Conservation (phyloP, 768 basidiomycete species). For the Hebeloma cylindrosporum region DNA sequence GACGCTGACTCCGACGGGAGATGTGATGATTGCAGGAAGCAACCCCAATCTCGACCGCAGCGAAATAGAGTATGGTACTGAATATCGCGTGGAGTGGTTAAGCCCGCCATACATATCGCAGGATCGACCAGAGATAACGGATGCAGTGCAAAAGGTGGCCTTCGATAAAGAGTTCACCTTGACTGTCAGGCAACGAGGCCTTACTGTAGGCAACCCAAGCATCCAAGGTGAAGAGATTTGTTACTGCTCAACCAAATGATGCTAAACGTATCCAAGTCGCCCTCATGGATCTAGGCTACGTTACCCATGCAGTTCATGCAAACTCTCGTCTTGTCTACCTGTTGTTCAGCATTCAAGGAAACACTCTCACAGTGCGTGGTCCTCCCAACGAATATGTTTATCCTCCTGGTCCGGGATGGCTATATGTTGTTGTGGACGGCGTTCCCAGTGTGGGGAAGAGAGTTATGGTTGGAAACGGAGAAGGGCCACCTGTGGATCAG, state of each 20-base stretch:
- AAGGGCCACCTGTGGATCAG: conserved; percentile 56
- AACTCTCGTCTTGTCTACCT: conserved; percentile 79
- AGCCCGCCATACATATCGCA: conserved; percentile 76
- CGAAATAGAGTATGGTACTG: conserved; percentile 71
- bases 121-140: conserved; percentile 53
- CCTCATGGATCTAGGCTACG: conserved; percentile 80
- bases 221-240: conserved; percentile 46
- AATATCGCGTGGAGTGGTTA: conserved; percentile 88
- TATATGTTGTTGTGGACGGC: conserved; percentile 66
- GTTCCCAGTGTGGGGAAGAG: conserved; percentile 62
- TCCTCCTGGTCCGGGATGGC: conserved; percentile 80
- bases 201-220: conserved; percentile 30
- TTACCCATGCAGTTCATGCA: conserved; percentile 75
- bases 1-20: conserved; percentile 69
- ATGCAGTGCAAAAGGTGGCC: conserved; percentile 34
- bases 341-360: conserved; percentile 37
- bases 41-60: conserved; percentile 84
- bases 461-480: conserved; percentile 70
- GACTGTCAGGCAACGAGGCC: conserved; percentile 41
- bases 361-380: conserved; percentile 55
- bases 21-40: conserved; percentile 78
- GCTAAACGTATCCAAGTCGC: conserved; percentile 44
- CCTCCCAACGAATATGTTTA: conserved; percentile 68
- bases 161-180: conserved; percentile 51
- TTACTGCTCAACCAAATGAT: neutral